Conservation (phyloP, 108 stramenopile species). For the Nitzschia palea region DNA sequence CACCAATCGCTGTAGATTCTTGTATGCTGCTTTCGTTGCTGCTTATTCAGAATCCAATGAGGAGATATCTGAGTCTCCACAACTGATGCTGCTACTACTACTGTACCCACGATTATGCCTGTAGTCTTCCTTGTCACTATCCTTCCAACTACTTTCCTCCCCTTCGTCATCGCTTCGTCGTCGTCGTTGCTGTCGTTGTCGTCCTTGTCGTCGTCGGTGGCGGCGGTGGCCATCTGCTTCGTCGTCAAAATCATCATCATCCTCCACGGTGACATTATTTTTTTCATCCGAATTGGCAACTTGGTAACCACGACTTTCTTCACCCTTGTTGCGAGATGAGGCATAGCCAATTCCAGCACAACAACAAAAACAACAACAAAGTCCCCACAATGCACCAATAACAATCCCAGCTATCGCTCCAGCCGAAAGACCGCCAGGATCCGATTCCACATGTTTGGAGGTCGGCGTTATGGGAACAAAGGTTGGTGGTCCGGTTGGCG, state of each 20-base stretch:
- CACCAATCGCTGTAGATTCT: too few relatives aligned
- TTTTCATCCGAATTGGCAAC: not conserved
- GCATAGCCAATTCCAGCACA: not conserved
- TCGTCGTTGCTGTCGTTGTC: slow-evolving; percentile 6
- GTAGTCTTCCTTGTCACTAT: not conserved
- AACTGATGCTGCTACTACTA: too few relatives aligned
- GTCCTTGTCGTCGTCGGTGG: not conserved
- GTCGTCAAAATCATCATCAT: slow-evolving; percentile 1
- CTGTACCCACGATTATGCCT: too few relatives aligned
- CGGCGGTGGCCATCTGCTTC: not conserved
- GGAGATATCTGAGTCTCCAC: too few relatives aligned
- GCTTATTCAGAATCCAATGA: too few relatives aligned
- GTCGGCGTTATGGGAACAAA: not conserved
- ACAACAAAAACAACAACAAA: not conserved
- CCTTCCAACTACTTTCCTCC: not conserved
- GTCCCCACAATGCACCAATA: not conserved
- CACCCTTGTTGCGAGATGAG: not conserved
- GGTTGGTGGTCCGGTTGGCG: slow-evolving; percentile 9
- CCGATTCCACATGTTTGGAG: not conserved
- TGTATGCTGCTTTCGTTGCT: too few relatives aligned
- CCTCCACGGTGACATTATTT: not conserved
- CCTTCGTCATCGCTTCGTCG: slow-evolving; percentile 6
- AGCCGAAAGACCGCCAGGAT: slow-evolving; percentile 2
- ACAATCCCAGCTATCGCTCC: slow-evolving; percentile 14
- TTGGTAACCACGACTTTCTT: not conserved